A percentile compares a stretch with the other conserved stretches of the same genome.
These are phyloP conservation scores for Coemansia umbellata DNA, from an alignment of 192 early-diverging fungal genomes.

Conservation along the genomic window DNA sequence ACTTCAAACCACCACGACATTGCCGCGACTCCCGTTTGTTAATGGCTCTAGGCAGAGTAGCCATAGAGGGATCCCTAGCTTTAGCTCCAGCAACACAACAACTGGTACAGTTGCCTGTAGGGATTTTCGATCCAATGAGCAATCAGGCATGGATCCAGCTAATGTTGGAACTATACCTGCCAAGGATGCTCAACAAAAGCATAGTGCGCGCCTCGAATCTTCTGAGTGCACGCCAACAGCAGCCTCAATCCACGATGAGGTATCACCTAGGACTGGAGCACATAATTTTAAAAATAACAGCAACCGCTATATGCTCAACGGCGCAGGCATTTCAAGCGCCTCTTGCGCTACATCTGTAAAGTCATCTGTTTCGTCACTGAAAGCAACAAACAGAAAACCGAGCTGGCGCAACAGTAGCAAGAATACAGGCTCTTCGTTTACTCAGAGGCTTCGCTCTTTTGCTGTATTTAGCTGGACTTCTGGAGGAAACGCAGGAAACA, in stretches of 20 bases:
- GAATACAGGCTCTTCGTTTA: slow-evolving; percentile 28
- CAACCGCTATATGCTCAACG: background rate
- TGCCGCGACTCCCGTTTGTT: slow-evolving; percentile 2
- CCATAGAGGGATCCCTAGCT: background rate
- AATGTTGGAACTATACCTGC: background rate
- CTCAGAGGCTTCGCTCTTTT: slow-evolving; percentile 45
- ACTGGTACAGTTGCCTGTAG: background rate
- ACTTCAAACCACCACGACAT: background rate
- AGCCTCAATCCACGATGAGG: too few species aligned
- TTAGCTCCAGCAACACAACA: slow-evolving; percentile 1
- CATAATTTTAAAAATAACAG: background rate
- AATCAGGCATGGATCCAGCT: background rate
- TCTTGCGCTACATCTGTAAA: slow-evolving; percentile 26
- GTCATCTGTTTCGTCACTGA: slow-evolving; percentile 35
- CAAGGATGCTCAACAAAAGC: background rate
- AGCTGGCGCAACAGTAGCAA: slow-evolving; percentile 40
- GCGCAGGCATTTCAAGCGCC: slow-evolving; percentile 1
- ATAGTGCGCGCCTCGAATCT: background rate
- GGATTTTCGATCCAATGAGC: background rate
- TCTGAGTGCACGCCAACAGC: too few species aligned
- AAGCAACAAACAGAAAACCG: slow-evolving; percentile 13
- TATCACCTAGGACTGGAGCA: too few species aligned
- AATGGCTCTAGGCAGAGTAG: background rate
- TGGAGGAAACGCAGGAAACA: slow-evolving; percentile 3
- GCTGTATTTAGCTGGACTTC: slow-evolving; percentile 43